Evolutionary conservation across 257 asterid species (phyloP).

Genomic region (Solanum ossicruentum): DNA sequence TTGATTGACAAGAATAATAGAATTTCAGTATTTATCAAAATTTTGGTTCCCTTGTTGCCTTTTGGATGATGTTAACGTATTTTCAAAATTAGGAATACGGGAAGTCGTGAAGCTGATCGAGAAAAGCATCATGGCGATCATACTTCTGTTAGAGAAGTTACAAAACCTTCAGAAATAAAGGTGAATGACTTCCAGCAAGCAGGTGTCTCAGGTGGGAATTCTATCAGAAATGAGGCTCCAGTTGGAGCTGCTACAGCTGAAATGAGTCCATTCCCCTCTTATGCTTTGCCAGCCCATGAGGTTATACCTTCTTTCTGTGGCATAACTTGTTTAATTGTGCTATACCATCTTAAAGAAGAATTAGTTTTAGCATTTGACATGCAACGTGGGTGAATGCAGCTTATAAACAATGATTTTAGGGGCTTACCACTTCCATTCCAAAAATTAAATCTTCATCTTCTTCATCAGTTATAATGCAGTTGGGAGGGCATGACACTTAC

Average conservation of each 20-base stretch:
- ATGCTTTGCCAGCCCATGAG: slow-evolving; percentile 36
- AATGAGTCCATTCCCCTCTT: slow-evolving; percentile 24
- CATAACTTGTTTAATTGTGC: neutral
- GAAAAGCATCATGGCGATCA: slow-evolving; percentile 21
- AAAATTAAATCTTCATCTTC: neutral
- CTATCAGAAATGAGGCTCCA: slow-evolving; percentile 18
- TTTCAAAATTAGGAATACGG: slow-evolving; percentile 29
- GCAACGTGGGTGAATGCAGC: neutral
- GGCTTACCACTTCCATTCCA: neutral
- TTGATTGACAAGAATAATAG: neutral
- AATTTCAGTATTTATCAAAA: neutral
- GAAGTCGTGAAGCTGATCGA: slow-evolving; percentile 24
- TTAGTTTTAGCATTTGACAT: neutral
- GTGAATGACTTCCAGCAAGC: slow-evolving; percentile 22
- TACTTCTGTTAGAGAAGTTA: slow-evolving; percentile 21
- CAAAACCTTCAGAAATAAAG: slow-evolving; percentile 23
- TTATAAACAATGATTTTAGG: neutral
- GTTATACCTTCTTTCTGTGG: slow-evolving; percentile 14
- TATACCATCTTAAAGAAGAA: neutral
- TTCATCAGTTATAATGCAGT: neutral
- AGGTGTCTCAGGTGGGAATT: slow-evolving; percentile 21
- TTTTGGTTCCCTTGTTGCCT: neutral
- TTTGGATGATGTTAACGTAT: neutral
- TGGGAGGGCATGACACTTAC: neutral
- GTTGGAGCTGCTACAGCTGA: slow-evolving; percentile 32